phyloP scores from a whole-genome alignment of 129 eudicot genomes.

The Flaveria ramosissima region DNA sequence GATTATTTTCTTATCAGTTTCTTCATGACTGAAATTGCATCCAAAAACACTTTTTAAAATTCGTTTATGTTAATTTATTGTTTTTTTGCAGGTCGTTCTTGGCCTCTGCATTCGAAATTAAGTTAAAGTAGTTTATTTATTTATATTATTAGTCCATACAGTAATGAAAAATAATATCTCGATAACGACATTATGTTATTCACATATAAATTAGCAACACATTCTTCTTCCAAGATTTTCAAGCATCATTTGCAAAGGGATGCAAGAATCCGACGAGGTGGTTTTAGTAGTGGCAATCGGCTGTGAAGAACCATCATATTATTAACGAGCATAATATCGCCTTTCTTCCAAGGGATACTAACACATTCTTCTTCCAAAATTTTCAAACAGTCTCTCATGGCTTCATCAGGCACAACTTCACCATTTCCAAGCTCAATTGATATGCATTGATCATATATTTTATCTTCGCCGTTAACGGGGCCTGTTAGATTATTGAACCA shows the following conservation, averaged over 20 bases:
- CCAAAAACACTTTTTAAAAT: too few relatives aligned
- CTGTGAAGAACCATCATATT: slow-evolving; percentile 14
- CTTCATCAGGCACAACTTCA: slow-evolving; percentile 4
- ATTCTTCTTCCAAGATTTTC: background rate
- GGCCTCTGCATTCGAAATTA: background rate
- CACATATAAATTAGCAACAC: too few relatives aligned
- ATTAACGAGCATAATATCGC: slow-evolving; percentile 9
- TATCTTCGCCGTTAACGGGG: background rate
- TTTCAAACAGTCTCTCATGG: slow-evolving; percentile 21
- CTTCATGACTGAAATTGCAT: too few relatives aligned
- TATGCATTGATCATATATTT: slow-evolving; percentile 25
- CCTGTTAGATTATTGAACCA: slow-evolving; percentile 35
- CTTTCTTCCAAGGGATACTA: slow-evolving; percentile 26
- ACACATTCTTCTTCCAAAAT: slow-evolving; percentile 32
- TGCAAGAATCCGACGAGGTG: slow-evolving; percentile 29
- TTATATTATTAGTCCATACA: background rate
- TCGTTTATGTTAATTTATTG: background rate
- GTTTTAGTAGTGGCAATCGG: slow-evolving; percentile 20
- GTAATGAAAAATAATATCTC: background rate
- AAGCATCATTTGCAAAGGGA: slow-evolving; percentile 27
- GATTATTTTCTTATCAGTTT: too few relatives aligned
- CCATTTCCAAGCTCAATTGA: slow-evolving; percentile 13
- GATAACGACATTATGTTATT: background rate
- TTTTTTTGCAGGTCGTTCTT: background rate
- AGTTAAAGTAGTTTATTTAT: background rate